Evolutionary conservation across 1,284 basidiomycete species (phyloP).

Genomic region (Pseudozyma sp.): DNA sequence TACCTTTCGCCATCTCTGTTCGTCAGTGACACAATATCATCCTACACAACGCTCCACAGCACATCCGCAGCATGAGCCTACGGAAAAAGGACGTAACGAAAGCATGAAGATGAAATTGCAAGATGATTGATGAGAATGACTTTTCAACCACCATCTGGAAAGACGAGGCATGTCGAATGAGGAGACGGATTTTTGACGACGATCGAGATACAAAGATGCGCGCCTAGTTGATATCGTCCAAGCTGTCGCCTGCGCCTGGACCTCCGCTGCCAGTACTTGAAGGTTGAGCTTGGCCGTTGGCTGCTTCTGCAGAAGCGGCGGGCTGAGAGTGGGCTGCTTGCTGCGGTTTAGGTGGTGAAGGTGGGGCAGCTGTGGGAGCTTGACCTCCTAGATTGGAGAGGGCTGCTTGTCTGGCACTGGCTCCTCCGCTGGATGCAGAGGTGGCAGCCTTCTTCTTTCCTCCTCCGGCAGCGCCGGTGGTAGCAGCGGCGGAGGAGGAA

Average conservation of each 20-base stretch:
- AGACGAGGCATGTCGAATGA: neutral
- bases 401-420: conserved; percentile 31
- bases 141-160: neutral
- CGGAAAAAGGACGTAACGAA: neutral
- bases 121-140: neutral
- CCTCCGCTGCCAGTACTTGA: conserved; percentile 26
- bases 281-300: conserved; percentile 2
- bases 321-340: conserved; percentile 26
- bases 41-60: too few species aligned
- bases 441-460: conserved; percentile 17
- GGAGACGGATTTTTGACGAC: neutral
- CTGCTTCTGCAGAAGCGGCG: conserved; percentile 1
- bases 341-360: conserved; percentile 30
- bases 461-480: neutral
- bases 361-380: conserved; percentile 11
- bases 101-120: neutral
- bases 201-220: neutral
- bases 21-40: too few species aligned
- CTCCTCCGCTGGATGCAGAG: conserved; percentile 11
- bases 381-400: conserved; percentile 24
- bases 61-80: too few species aligned
- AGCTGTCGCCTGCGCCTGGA: conserved; percentile 40
- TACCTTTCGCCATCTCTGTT: too few species aligned
- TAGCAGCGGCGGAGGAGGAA: neutral
- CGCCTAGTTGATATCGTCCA: conserved; percentile 47